Evolutionary conservation across 164 flowering plant species (phyloP).

Genomic region (Cinnamomum chago): DNA sequence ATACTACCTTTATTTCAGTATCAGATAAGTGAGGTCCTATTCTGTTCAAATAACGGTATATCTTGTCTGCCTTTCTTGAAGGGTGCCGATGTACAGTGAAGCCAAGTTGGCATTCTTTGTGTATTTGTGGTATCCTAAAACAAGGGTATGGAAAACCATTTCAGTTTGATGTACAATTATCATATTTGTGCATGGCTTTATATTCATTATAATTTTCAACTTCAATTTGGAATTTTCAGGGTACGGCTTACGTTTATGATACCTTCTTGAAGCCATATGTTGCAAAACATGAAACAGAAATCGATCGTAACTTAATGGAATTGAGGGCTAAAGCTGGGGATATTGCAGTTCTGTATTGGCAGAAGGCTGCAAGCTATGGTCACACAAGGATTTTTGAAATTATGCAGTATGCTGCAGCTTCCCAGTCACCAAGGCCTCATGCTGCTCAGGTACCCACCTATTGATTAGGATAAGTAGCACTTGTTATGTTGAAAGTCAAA

Average conservation of each 20-base stretch:
- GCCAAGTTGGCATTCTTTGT: conserved; percentile 88
- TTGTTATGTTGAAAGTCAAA: neutral
- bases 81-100: conserved; percentile 98
- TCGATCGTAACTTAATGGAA: conserved; percentile 83
- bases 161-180: neutral
- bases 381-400: conserved; percentile 81
- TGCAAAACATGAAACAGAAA: conserved; percentile 86
- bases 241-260: conserved; percentile 87
- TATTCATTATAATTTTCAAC: neutral
- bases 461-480: conserved; percentile 13
- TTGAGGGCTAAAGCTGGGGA: conserved; percentile 82
- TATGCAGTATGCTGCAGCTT: conserved; percentile 68
- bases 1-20: neutral
- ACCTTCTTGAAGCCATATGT: conserved; percentile 86
- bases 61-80: conserved; percentile 21
- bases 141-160: conserved; percentile 40
- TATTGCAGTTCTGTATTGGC: conserved; percentile 66
- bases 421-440: conserved; percentile 66
- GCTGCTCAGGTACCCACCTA: conserved; percentile 52
- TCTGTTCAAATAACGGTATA: neutral
- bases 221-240: conserved; percentile 38
- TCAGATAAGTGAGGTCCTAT: neutral
- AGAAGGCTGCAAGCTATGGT: conserved; percentile 73
- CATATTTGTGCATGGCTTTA: neutral
- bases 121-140: conserved; percentile 91